Percentiles rank a stretch among this genome's conserved stretches.
These are phyloP conservation scores for Euphrasia confusa DNA, from an alignment of 257 asterid genomes.

Conservation along the genomic window DNA sequence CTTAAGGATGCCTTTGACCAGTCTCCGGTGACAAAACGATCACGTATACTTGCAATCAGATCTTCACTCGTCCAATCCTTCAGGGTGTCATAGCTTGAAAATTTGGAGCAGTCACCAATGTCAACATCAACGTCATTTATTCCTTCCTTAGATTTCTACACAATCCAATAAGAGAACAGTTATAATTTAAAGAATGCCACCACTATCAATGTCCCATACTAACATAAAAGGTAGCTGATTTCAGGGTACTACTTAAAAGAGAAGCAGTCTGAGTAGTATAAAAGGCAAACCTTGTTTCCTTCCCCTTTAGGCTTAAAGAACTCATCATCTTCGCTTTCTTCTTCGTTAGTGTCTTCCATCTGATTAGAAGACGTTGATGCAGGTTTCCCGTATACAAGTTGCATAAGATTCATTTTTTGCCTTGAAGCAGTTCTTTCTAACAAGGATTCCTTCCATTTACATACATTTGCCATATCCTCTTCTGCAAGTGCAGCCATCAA, in stretches of 20 bases:
- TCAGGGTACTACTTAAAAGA: background rate
- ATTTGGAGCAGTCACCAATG: slow-evolving; percentile 80
- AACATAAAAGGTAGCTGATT: background rate
- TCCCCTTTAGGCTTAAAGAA: slow-evolving; percentile 90
- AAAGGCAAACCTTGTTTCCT: slow-evolving; percentile 56
- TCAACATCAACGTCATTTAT: slow-evolving; percentile 40
- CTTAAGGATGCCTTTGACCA: slow-evolving; percentile 79
- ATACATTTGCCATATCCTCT: slow-evolving; percentile 59
- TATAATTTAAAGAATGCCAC: slow-evolving; percentile 15
- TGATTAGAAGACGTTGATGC: slow-evolving; percentile 36
- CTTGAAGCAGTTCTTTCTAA: slow-evolving; percentile 60
- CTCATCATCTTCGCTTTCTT: slow-evolving; percentile 72
- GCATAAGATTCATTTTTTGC: slow-evolving; percentile 65
- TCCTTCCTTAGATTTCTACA: slow-evolving; percentile 58
- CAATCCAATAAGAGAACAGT: slow-evolving; percentile 23
- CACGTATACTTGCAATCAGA: slow-evolving; percentile 55
- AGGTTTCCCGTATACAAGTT: slow-evolving; percentile 78
- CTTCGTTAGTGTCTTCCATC: slow-evolving; percentile 33
- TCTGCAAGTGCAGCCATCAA: slow-evolving; percentile 35
- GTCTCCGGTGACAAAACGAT: slow-evolving; percentile 87
- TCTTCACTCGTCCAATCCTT: slow-evolving; percentile 57
- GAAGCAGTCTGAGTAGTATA: background rate
- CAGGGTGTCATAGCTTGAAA: slow-evolving; percentile 30
- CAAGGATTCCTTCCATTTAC: slow-evolving; percentile 84
- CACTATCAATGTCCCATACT: background rate